These are phyloP conservation scores for Coriolopsis trogii DNA, from an alignment of 1,284 basidiomycete genomes.

Conservation along the genomic window DNA sequence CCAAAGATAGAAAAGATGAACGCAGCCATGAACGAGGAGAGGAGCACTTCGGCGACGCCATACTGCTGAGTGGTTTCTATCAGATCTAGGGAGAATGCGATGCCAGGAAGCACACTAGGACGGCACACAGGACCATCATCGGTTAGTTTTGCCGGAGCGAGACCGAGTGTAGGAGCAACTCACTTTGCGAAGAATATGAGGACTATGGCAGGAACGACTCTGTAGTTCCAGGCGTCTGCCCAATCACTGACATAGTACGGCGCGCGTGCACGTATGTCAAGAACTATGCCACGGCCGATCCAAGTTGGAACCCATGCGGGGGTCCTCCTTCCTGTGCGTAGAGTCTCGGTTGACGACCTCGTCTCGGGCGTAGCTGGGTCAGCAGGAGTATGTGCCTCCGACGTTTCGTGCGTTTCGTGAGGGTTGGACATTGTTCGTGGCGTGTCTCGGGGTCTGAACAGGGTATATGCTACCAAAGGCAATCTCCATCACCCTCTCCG, in stretches of 20 bases:
- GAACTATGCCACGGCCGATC: slow-evolving; percentile 74
- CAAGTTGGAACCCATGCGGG: slow-evolving; percentile 20
- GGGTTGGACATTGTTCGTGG: neutral
- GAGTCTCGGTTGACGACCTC: slow-evolving; percentile 28
- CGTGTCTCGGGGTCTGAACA: neutral
- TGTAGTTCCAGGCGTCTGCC: slow-evolving; percentile 89
- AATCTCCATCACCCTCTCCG: neutral
- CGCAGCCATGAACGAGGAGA: slow-evolving; percentile 86
- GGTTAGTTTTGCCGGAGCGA: neutral
- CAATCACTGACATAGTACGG: slow-evolving; percentile 89
- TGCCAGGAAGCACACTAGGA: slow-evolving; percentile 79
- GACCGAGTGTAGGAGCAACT: slow-evolving; percentile 25
- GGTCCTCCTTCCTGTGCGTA: slow-evolving; percentile 11
- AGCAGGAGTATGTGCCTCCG: too few species aligned
- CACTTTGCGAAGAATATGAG: slow-evolving; percentile 84
- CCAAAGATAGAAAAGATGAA: slow-evolving; percentile 91
- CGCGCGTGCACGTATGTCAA: slow-evolving; percentile 75
- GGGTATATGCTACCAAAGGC: neutral
- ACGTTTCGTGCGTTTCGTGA: neutral
- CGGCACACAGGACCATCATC: slow-evolving; percentile 3
- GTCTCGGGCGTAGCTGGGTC: slow-evolving; percentile 6
- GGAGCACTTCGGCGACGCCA: slow-evolving; percentile 86
- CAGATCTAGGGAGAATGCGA: slow-evolving; percentile 92
- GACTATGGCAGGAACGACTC: slow-evolving; percentile 75
- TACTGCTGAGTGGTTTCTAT: slow-evolving; percentile 92